Base-by-base conservation (phyloP, 163 green algal genomes). In the Scenedesmus sp. region DNA sequence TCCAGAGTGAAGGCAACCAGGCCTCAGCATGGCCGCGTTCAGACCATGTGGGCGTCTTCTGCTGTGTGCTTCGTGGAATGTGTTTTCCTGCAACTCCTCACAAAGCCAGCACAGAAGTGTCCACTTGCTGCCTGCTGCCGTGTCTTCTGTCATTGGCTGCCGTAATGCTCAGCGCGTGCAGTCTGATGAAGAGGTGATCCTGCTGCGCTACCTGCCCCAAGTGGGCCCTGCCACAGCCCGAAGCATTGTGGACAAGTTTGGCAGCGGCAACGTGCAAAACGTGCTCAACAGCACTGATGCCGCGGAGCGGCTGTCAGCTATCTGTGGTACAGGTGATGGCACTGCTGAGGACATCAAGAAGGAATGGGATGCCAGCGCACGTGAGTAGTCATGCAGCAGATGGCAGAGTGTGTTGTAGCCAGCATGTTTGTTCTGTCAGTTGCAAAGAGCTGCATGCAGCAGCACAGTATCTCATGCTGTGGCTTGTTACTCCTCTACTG, bases 351-450 rank as follows among this genome's bases (percentile, higher is more conserved):
- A 42, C 3, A 49, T 86, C 73, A 90, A 90, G 72, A 7, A 80
- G 35, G 49, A 80, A 20, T 90, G 86, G 86, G 86, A 90, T 37
- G 16, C 42, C 12, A 85, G n/a, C 10, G 56, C 9, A 70, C 59
- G 85, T 85, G 42, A 20, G 35, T 33, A 7, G 0, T 22, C n/a
- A 22, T 70, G 56, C 56, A n/a, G 56, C 22, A n/a, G 6, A 2
- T 65, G 15, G 53, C 56, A 70, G 7, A 22, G 56, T n/a, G n/a
- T n/a, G n/a, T n/a, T n/a, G n/a, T n/a, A n/a, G n/a, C n/a, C n/a
- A n/a, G n/a, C n/a, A n/a, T n/a, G n/a, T n/a, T n/a, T n/a, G n/a
- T n/a, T n/a, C n/a, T n/a, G n/a, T n/a, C n/a, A n/a, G n/a, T n/a
- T n/a, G n/a, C n/a, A n/a, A n/a, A n/a, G n/a, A n/a, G n/a, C n/a